These are phyloP conservation scores for Amylocystis lapponica DNA, from an alignment of 768 basidiomycete species.

Conservation along the genomic window DNA sequence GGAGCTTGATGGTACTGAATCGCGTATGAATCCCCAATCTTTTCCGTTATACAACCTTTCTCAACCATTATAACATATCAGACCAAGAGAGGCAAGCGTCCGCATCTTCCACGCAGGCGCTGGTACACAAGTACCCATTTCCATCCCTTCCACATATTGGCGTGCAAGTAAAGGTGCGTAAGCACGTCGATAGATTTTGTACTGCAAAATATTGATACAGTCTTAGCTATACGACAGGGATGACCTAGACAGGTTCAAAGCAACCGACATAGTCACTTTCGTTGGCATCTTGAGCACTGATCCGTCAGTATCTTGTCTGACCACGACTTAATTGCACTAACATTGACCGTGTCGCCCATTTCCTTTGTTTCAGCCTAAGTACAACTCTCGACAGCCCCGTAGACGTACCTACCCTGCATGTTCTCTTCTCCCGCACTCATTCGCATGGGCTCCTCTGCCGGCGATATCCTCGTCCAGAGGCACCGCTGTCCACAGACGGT, in stretches of 20 bases:
- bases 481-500: slow-evolving; percentile 3
- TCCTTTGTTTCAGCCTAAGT: slow-evolving; percentile 24
- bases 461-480: slow-evolving; percentile 27
- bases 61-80: not conserved
- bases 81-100: not conserved
- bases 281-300: slow-evolving; percentile 70
- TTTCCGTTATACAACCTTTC: not conserved
- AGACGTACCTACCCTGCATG: slow-evolving; percentile 62
- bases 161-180: slow-evolving; percentile 60
- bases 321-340: not conserved
- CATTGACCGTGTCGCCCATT: not conserved
- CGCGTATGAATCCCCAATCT: slow-evolving; percentile 8
- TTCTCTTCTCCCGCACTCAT: slow-evolving; percentile 47
- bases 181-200: not conserved
- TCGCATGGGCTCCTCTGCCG: slow-evolving; percentile 35
- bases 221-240: slow-evolving; percentile 52
- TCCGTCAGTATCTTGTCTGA: slow-evolving; percentile 37
- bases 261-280: slow-evolving; percentile 62
- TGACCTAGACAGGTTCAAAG: slow-evolving; percentile 41
- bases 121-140: slow-evolving; percentile 60
- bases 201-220: slow-evolving; percentile 1
- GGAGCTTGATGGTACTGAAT: slow-evolving; percentile 22
- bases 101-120: slow-evolving; percentile 11
- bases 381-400: slow-evolving; percentile 27
- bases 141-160: slow-evolving; percentile 54